Base-by-base conservation (phyloP, 1,139 yeast genomes). In the Zygoascus meyerae region DNA sequence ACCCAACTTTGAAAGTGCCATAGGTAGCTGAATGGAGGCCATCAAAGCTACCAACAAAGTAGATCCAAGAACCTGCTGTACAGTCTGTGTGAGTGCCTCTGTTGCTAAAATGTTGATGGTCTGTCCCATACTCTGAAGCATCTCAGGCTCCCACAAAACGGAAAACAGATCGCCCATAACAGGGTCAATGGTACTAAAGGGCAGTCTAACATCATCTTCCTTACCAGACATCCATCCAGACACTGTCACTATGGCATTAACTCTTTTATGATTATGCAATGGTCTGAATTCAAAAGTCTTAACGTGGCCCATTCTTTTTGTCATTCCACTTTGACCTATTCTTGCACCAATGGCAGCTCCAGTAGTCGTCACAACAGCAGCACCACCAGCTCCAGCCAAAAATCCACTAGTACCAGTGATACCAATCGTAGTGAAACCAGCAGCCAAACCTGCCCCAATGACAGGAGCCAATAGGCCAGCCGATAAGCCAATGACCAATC, bases 221-320 rank as follows among this genome's bases (percentile, higher is more conserved):
- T 81, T 83, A 64, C 97, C 95, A 51, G 84, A 82, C 94, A 92
- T 89, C 99, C 99, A 94, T 1, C 99, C 99, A 47, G 95, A 82
- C 0, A 94, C 90, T 1, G 97, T 89, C n/a, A 94, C 70, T 42
- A 92, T 83, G 52, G 90, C 71, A 60, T 87, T 92, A 1, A 95
- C 83, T 46, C 98, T 74, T 62, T 86, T 86, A 64, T 86, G 89
- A 62, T 92, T 89, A 64, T 89, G 96, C 55, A 94, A 71, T 0
- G 98, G 98, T 48, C 86, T 79, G 62, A 92, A 83, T 60, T 94
- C 97, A 68, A 94, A 94, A 0, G 97, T 90, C 55, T 84, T 79
- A 8, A 94, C 97, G 52, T 89, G 90, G 2, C 96, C 97, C 65
- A 84, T 82, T 63, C 99, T 78, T 56, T 81, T 74, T 38, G 81